Percentiles rank a stretch among this genome's conserved stretches.
phyloP scores from a whole-genome alignment of 352 stramenopile genomes.

The Phytophthora parvispora region DNA sequence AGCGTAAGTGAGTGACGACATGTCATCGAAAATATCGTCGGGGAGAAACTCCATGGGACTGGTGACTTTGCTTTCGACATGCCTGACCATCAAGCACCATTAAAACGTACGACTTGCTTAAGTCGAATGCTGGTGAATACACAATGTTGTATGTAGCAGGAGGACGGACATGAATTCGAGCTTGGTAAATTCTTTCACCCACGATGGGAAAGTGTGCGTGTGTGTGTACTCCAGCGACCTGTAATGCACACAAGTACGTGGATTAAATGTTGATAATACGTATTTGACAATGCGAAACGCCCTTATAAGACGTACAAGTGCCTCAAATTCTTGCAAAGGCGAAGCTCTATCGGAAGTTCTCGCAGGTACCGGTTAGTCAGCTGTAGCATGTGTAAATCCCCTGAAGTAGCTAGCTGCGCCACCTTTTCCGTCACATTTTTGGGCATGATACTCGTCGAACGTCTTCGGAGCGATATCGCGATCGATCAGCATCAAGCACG shows the following conservation, averaged over 20 bases:
- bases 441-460: slow-evolving; percentile 28
- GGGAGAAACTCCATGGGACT: slow-evolving; percentile 12
- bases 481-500: slow-evolving; percentile 51
- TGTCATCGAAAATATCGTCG: slow-evolving; percentile 36
- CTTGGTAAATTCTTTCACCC: slow-evolving; percentile 36
- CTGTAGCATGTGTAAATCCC: slow-evolving; percentile 31
- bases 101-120: too few species aligned
- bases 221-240: slow-evolving; percentile 48
- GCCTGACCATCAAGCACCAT: too few species aligned
- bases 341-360: slow-evolving; percentile 28
- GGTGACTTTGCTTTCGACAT: slow-evolving; percentile 8
- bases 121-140: too few species aligned
- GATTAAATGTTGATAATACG: background rate
- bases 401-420: slow-evolving; percentile 15
- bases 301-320: slow-evolving; percentile 1
- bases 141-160: too few species aligned
- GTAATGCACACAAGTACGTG: background rate
- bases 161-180: slow-evolving; percentile 53
- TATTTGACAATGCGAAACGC: background rate
- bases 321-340: background rate
- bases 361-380: slow-evolving; percentile 35
- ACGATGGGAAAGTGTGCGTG: slow-evolving; percentile 32
- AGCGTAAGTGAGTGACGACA: slow-evolving; percentile 36
- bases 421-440: slow-evolving; percentile 36
- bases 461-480: slow-evolving; percentile 10